Percentiles rank a stretch among this genome's conserved stretches.
Conservation (phyloP, 306 rosid genomes). For the Sechiopsis laciniata region DNA sequence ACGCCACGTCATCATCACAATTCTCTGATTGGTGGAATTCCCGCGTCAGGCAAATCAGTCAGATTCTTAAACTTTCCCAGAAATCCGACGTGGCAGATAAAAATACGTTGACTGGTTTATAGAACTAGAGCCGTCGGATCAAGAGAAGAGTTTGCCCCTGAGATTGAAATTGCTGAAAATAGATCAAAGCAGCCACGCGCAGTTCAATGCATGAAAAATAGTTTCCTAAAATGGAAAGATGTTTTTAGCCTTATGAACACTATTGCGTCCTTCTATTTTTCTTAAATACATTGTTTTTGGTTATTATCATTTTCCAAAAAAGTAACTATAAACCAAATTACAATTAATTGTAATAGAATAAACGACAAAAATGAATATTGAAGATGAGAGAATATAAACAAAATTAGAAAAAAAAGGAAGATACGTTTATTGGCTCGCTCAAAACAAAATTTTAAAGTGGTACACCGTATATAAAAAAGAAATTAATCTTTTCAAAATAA, state of each 20-base stretch:
- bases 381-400: too few species aligned
- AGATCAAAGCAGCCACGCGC: slow-evolving; percentile 11
- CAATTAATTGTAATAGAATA: too few species aligned
- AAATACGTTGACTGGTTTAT: not conserved
- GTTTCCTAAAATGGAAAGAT: not conserved
- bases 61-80: too few species aligned
- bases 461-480: too few species aligned
- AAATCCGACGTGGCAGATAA: not conserved
- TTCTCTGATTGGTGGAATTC: not conserved
- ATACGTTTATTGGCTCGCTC: too few species aligned
- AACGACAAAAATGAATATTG: too few species aligned
- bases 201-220: not conserved
- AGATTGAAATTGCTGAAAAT: slow-evolving; percentile 16
- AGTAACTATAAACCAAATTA: not conserved
- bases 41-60: not conserved
- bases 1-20: not conserved
- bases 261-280: not conserved
- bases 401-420: too few species aligned
- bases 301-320: not conserved
- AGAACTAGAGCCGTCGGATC: not conserved
- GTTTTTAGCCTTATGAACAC: not conserved
- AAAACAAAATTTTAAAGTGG: too few species aligned
- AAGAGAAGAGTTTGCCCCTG: not conserved
- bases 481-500: too few species aligned
- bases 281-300: not conserved